Conservation (phyloP, 352 stramenopile species). For the Pythium coloratum region DNA sequence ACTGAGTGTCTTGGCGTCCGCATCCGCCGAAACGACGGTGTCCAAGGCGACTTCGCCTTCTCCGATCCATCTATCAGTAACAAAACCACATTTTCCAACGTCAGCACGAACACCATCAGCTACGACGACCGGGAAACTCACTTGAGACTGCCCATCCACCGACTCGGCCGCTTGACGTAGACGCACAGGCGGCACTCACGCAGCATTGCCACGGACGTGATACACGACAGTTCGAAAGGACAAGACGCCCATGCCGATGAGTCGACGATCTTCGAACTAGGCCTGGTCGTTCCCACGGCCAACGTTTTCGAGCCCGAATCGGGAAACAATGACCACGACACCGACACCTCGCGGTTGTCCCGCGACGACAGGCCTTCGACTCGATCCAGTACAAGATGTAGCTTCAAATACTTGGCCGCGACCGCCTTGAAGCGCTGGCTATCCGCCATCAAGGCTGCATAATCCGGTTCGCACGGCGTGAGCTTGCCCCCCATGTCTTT, state of each 20-base stretch:
- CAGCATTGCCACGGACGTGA: neutral
- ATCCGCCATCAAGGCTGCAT: neutral
- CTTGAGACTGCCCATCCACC: neutral
- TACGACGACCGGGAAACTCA: neutral
- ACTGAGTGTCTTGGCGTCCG: neutral
- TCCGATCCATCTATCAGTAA: neutral
- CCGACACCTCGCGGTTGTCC: neutral
- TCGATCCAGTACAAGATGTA: neutral
- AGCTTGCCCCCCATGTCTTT: constrained; percentile 3
- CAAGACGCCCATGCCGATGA: neutral
- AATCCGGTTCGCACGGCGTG: constrained; percentile 6
- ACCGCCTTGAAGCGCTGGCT: neutral
- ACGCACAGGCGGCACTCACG: neutral
- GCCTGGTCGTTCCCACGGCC: neutral
- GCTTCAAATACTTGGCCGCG: neutral
- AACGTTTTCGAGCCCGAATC: neutral
- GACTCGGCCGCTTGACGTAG: constrained; percentile 3
- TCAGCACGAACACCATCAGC: neutral
- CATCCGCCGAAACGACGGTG: neutral
- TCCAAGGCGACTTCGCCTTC: neutral
- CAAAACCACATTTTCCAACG: too few relatives aligned
- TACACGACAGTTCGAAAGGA: neutral
- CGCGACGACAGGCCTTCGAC: neutral
- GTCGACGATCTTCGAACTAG: neutral
- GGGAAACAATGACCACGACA: neutral